Conservation (phyloP, 768 basidiomycete species). For the Russula olivacea region DNA sequence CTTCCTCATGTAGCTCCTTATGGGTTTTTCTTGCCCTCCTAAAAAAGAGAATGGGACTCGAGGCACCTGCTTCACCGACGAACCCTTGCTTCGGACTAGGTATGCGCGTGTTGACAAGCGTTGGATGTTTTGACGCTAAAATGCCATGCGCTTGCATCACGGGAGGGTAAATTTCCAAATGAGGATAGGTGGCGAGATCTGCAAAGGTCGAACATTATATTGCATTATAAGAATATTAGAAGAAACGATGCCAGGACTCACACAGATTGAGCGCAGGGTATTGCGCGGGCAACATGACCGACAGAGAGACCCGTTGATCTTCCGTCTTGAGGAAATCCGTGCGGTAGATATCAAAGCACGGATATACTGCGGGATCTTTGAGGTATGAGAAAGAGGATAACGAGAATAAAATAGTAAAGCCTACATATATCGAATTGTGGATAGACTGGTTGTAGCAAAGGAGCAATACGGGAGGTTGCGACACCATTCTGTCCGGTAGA, state of each 20-base stretch:
- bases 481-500: not conserved
- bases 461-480: slow-evolving; percentile 24
- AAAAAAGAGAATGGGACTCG: not conserved
- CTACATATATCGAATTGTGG: slow-evolving; percentile 15
- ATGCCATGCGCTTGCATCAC: not conserved
- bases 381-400: not conserved
- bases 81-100: not conserved
- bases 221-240: not conserved
- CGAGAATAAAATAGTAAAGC: not conserved
- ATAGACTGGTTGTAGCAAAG: not conserved
- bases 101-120: not conserved
- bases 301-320: not conserved
- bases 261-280: slow-evolving; percentile 30
- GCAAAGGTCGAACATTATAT: not conserved
- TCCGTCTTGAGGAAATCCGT: not conserved
- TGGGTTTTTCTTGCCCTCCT: slow-evolving; percentile 2
- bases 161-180: slow-evolving; percentile 27
- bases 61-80: not conserved
- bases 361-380: slow-evolving; percentile 25
- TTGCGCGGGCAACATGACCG: not conserved
- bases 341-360: slow-evolving; percentile 29
- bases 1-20: slow-evolving; percentile 13
- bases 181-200: slow-evolving; percentile 30
- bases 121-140: not conserved
- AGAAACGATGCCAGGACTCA: slow-evolving; percentile 15